Conservation (phyloP, 371 early-diverging fungal species). For the Spraguea lophii region DNA sequence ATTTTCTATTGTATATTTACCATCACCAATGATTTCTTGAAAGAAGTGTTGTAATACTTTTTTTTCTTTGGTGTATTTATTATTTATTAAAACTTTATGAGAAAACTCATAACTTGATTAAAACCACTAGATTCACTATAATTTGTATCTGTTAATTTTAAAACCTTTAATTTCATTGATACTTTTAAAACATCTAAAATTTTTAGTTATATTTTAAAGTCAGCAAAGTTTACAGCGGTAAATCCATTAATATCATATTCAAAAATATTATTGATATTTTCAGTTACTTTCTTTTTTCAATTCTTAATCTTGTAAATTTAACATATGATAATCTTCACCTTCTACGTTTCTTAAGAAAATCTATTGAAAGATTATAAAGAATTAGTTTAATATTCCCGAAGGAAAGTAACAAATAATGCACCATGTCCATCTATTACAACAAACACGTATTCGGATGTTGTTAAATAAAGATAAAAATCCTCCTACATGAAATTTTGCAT, state of each 20-base stretch:
- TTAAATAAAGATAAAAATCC: slow-evolving; percentile 66
- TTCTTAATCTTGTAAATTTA: slow-evolving; percentile 91
- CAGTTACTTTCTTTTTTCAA: slow-evolving; percentile 97
- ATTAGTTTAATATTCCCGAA: slow-evolving; percentile 85
- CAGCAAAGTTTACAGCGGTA: slow-evolving; percentile 84
- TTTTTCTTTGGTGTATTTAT: slow-evolving; percentile 94
- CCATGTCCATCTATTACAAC: slow-evolving; percentile 98
- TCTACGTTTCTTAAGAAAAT: slow-evolving; percentile 98
- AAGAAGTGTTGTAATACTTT: slow-evolving; percentile 80
- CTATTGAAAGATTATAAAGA: slow-evolving; percentile 74
- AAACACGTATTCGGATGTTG: slow-evolving; percentile 87
- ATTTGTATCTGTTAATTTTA: slow-evolving; percentile 81
- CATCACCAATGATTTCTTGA: slow-evolving; percentile 87
- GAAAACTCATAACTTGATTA: slow-evolving; percentile 91
- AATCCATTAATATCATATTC: slow-evolving; percentile 72
- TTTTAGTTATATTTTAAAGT: slow-evolving; percentile 82
- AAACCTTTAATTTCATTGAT: slow-evolving; percentile 63
- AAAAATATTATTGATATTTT: slow-evolving; percentile 70
- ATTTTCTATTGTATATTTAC: slow-evolving; percentile 80
- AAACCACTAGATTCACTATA: slow-evolving; percentile 98
- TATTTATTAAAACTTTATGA: slow-evolving; percentile 71
- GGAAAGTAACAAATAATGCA: slow-evolving; percentile 77
- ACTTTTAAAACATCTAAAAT: slow-evolving; percentile 79
- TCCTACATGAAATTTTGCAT: slow-evolving; percentile 97
- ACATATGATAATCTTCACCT: slow-evolving; percentile 98